Conservation (phyloP, 2,329 filamentous ascomycete species). For the Epichloe elymi region DNA sequence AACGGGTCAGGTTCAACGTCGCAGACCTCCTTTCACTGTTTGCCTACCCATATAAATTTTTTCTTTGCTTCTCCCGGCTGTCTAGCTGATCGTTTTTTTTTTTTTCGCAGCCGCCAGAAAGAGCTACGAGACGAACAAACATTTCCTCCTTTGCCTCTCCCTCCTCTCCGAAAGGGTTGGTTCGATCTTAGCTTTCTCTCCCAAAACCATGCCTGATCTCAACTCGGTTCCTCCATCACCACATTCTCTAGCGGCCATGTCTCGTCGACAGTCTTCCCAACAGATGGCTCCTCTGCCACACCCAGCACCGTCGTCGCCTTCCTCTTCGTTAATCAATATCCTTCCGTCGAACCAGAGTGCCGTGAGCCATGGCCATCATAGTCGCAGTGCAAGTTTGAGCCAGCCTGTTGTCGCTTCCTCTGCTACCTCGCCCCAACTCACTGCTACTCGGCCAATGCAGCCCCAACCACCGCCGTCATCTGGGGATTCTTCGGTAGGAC, state of each 20-base stretch:
- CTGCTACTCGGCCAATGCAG: constrained; percentile 13
- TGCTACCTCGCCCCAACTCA: constrained; percentile 14
- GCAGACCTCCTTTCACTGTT: no score
- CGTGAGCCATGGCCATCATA: constrained; percentile 22
- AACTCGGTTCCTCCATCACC: constrained; percentile 42
- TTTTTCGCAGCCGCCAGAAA: background rate
- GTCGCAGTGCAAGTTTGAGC: constrained; percentile 6
- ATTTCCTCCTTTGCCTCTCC: background rate
- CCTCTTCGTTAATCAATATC: constrained; percentile 37
- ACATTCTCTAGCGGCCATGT: constrained; percentile 24
- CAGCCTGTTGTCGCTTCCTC: constrained; percentile 19
- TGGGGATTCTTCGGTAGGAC: constrained; percentile 30
- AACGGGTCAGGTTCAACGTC: background rate
- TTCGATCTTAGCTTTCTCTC: background rate
- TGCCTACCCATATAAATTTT: background rate
- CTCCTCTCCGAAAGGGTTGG: constrained; percentile 1
- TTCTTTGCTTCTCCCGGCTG: background rate
- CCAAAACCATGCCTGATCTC: constrained; percentile 35
- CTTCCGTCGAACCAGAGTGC: constrained; percentile 42
- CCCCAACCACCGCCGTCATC: constrained; percentile 19
- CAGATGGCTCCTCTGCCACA: constrained; percentile 29
- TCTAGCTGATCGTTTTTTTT: background rate
- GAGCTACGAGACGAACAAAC: background rate
- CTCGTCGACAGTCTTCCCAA: constrained; percentile 30
- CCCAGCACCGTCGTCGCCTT: constrained; percentile 8